Percentiles rank a stretch among this genome's conserved stretches.
These are phyloP conservation scores for Cryptococcus wingfieldii DNA, from an alignment of 1,284 basidiomycete genomes.

Conservation along the genomic window DNA sequence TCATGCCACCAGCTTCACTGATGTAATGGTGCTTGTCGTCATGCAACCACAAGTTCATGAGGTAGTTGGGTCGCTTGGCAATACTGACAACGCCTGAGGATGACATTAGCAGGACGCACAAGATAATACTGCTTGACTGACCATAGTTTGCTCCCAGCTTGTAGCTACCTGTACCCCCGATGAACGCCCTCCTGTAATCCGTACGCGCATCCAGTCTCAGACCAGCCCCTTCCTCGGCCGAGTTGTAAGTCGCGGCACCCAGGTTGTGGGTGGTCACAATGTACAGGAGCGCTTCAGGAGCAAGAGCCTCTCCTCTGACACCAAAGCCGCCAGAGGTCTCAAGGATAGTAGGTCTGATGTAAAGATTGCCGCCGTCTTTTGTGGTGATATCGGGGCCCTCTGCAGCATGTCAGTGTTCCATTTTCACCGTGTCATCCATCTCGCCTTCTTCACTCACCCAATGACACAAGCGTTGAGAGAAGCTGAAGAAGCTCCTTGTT, in stretches of 20 bases:
- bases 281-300: conserved; percentile 39
- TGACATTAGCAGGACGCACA: background rate
- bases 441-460: conserved; percentile 24
- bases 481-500: conserved; percentile 41
- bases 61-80: conserved; percentile 43
- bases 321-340: conserved; percentile 45
- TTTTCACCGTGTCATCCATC: background rate
- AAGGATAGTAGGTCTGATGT: conserved; percentile 45
- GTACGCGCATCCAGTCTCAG: conserved; percentile 40
- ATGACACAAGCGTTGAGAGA: conserved; percentile 38
- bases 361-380: conserved; percentile 40
- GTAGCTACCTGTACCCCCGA: conserved; percentile 42
- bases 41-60: conserved; percentile 47
- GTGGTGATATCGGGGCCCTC: conserved; percentile 31
- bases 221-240: conserved; percentile 23
- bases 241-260: conserved; percentile 38
- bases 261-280: conserved; percentile 41
- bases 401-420: background rate
- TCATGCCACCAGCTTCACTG: conserved; percentile 46
- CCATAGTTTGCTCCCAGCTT: conserved; percentile 48
- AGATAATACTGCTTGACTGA: conserved; percentile 9
- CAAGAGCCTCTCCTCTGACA: conserved; percentile 38
- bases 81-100: conserved; percentile 35
- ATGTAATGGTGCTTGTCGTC: conserved; percentile 36
- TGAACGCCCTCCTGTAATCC: conserved; percentile 44